Evolutionary conservation across 805 yeast species (phyloP).

Genomic region (Scheffersomyces ergatensis): DNA sequence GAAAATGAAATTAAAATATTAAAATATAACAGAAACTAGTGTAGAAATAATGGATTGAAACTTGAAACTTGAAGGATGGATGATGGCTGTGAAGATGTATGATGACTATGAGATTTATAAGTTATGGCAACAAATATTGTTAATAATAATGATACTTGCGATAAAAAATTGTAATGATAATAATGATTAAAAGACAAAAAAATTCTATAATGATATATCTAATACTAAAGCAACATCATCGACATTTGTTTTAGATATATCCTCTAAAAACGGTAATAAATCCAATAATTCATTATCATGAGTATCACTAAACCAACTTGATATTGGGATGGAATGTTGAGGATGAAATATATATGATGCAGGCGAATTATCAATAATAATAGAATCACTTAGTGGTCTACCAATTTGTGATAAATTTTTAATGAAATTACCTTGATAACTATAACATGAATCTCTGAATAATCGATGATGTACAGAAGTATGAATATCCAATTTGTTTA

Average conservation of each 20-base stretch:
- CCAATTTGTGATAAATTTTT: slow-evolving; percentile 94
- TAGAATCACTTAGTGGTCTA: slow-evolving; percentile 78
- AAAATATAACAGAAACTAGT: no score
- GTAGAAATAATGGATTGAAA: no score
- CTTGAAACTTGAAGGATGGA: no score
- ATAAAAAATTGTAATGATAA: no score
- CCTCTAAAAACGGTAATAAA: slow-evolving; percentile 86
- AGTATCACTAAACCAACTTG: slow-evolving; percentile 97
- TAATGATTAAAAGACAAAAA: no score
- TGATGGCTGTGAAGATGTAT: no score
- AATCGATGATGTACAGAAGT: slow-evolving; percentile 82
- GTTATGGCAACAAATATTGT: no score
- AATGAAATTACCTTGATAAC: slow-evolving; percentile 91
- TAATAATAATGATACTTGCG: no score
- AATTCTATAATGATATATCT: slow-evolving; percentile 58
- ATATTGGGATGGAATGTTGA: slow-evolving; percentile 94
- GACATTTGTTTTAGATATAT: slow-evolving; percentile 68
- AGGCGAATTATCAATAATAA: slow-evolving; percentile 95
- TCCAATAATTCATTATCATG: slow-evolving; percentile 95
- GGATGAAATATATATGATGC: slow-evolving; percentile 98
- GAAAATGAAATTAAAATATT: no score
- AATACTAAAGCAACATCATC: slow-evolving; percentile 83
- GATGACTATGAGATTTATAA: no score
- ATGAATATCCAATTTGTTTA: slow-evolving; percentile 81
- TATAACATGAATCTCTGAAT: slow-evolving; percentile 91